Evolutionary conservation across 1,139 yeast species (phyloP).

Genomic region (Saccharomyces hybrid): DNA sequence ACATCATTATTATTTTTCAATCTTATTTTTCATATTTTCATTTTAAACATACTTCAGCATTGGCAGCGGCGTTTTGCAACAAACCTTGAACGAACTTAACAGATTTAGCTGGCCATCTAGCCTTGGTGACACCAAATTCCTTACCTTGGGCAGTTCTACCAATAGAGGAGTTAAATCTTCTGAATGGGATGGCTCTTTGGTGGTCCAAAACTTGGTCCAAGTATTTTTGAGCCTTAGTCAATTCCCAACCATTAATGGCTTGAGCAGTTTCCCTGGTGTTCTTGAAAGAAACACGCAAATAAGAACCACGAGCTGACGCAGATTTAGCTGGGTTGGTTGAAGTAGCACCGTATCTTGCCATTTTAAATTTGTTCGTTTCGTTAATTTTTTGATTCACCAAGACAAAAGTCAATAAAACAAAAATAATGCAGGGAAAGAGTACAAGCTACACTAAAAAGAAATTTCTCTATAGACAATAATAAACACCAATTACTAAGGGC

Average conservation of each 20-base stretch:
- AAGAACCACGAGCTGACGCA: slow-evolving; percentile 98
- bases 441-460: background rate
- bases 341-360: slow-evolving; percentile 96
- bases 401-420: background rate
- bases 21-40: background rate
- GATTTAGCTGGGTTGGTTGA: slow-evolving; percentile 99
- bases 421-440: background rate
- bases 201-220: slow-evolving; percentile 93
- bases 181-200: slow-evolving; percentile 99
- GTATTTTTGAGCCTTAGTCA: slow-evolving; percentile 91
- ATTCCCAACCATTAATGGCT: slow-evolving; percentile 97
- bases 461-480: background rate
- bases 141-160: slow-evolving; percentile 99
- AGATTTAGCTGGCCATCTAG: slow-evolving; percentile 99
- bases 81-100: slow-evolving; percentile 92
- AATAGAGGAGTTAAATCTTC: slow-evolving; percentile 91
- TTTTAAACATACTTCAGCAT: slow-evolving; percentile 64
- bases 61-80: slow-evolving; percentile 94
- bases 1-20: background rate
- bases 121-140: slow-evolving; percentile 99
- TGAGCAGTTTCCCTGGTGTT: slow-evolving; percentile 99
- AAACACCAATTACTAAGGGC: background rate
- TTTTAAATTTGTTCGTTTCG: slow-evolving; percentile 30
- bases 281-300: slow-evolving; percentile 98
- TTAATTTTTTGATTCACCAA: background rate